Percentiles rank a stretch among this genome's conserved stretches.
Evolutionary conservation across 306 rosid species (phyloP).

Genomic region (Echinosophora koreensis): DNA sequence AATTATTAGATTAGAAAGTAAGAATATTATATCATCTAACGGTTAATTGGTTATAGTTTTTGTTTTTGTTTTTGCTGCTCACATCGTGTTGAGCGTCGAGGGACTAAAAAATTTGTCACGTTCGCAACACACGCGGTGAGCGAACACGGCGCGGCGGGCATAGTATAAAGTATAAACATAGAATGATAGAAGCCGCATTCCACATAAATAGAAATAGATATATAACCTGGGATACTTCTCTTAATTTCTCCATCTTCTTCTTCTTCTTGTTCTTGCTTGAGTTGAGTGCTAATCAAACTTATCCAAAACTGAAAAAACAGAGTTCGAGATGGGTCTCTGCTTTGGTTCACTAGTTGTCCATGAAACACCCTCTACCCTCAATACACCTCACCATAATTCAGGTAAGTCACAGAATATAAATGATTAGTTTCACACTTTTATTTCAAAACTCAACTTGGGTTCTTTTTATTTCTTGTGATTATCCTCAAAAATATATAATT

Average conservation of each 20-base stretch:
- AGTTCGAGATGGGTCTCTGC: conserved; percentile 61
- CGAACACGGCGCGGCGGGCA: not conserved
- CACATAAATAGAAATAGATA: too few species aligned
- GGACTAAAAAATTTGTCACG: not conserved
- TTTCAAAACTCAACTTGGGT: conserved; percentile 11
- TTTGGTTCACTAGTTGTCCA: conserved; percentile 45
- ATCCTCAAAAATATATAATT: too few species aligned
- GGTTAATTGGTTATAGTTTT: too few species aligned
- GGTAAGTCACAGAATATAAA: conserved; percentile 36
- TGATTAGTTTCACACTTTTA: not conserved
- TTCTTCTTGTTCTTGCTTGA: not conserved
- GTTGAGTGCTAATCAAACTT: not conserved
- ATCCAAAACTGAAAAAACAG: not conserved
- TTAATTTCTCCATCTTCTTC: not conserved
- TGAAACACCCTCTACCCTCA: conserved; percentile 37
- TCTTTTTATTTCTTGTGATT: not conserved
- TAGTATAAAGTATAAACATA: not conserved
- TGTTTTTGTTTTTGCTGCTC: too few species aligned
- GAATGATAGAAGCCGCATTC: too few species aligned
- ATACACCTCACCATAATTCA: conserved; percentile 34
- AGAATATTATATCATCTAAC: too few species aligned
- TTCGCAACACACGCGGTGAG: not conserved
- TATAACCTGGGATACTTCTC: not conserved
- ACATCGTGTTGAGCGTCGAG: not conserved
- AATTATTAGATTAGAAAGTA: too few species aligned